Evolutionary conservation across 1,284 basidiomycete species (phyloP).

Genomic region (Anthracocystis setariae): DNA sequence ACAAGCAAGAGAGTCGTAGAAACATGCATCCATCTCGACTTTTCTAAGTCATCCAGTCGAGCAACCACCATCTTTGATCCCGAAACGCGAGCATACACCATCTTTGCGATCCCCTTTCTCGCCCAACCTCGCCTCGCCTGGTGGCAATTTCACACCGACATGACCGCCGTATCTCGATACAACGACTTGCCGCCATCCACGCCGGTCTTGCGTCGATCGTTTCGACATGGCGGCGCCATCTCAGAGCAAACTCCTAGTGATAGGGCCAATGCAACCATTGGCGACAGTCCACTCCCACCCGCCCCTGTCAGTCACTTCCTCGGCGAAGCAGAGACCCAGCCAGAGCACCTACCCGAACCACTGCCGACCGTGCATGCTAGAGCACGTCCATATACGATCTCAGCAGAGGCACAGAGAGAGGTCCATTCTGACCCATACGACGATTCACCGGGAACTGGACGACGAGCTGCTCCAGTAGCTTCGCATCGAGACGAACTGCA

Average conservation of each 20-base stretch:
- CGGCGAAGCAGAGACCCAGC: constrained; percentile 37
- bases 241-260: constrained; percentile 40
- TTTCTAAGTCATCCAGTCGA: neutral
- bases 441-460: constrained; percentile 45
- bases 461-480: constrained; percentile 25
- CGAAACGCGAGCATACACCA: neutral
- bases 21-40: constrained; percentile 23
- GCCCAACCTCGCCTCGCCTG: neutral
- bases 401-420: constrained; percentile 24
- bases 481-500: constrained; percentile 34
- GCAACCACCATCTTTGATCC: neutral
- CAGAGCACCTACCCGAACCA: constrained; percentile 10
- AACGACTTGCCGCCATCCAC: constrained; percentile 34
- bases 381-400: constrained; percentile 21
- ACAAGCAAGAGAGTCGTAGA: constrained; percentile 1
- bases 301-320: constrained; percentile 51
- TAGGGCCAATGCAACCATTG: constrained; percentile 39
- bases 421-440: constrained; percentile 36
- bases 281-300: constrained; percentile 44
- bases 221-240: constrained; percentile 21
- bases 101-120: neutral
- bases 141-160: constrained; percentile 1
- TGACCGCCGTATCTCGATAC: constrained; percentile 40
- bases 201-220: constrained; percentile 34
- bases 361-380: constrained; percentile 4